Conservation (phyloP, 805 yeast genomes). For the Zygotorulaspora sp. region DNA sequence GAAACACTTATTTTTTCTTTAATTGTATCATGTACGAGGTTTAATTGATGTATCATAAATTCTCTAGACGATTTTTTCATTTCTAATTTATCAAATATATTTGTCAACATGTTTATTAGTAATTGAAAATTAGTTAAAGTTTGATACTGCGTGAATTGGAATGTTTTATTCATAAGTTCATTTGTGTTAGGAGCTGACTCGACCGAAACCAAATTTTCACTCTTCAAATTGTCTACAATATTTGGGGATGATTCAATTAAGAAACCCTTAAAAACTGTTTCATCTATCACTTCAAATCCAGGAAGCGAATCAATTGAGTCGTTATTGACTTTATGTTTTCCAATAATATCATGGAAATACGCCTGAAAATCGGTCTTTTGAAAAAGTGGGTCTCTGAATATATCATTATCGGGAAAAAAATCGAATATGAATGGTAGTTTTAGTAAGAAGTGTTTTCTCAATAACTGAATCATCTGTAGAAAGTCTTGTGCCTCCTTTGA, state of each 20-base stretch:
- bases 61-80: conserved; percentile 28
- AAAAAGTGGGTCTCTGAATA: conserved; percentile 26
- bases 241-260: conserved; percentile 15
- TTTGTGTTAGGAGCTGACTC: background rate
- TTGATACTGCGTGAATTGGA: conserved; percentile 29
- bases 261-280: conserved; percentile 10
- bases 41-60: conserved; percentile 23
- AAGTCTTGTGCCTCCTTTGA: conserved; percentile 19
- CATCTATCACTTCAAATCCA: conserved; percentile 8
- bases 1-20: conserved; percentile 19
- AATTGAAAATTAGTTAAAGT: conserved; percentile 28
- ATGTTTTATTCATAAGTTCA: conserved; percentile 15
- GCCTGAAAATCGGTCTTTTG: conserved; percentile 24
- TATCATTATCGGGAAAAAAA: conserved; percentile 31
- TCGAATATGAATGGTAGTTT: conserved; percentile 29
- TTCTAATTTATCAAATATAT: conserved; percentile 28
- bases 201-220: background rate
- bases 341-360: conserved; percentile 19
- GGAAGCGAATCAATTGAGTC: conserved; percentile 16
- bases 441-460: conserved; percentile 23
- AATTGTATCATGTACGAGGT: conserved; percentile 23
- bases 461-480: conserved; percentile 19
- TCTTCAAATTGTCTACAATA: background rate
- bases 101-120: conserved; percentile 23
- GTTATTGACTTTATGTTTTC: background rate